Base-by-base conservation (phyloP, 1,284 basidiomycete species). In the Irpex rosettiformis region DNA sequence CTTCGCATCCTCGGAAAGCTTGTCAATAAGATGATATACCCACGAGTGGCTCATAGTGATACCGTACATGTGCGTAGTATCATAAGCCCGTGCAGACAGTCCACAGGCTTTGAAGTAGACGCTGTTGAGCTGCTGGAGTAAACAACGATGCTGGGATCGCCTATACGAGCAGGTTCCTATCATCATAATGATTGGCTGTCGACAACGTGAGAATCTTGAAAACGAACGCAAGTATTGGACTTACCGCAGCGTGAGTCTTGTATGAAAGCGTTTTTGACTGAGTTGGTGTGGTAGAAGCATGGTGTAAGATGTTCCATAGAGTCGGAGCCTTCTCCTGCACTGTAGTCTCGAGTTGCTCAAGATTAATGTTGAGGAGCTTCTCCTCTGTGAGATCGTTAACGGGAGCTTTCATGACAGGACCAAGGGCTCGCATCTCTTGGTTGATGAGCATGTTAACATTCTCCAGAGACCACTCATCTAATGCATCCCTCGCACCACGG, bases 31-130 rank as follows among this genome's bases (percentile, higher is more conserved):
- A 18, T 58, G 10, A 10, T 58, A 57, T 2, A 67, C 62, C 69
- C 69, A 71, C 52, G 65, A 66, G 37, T 68, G 64, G 55, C 69
- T 69, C 71, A 73, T 72, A 0, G 65, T 66, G 40, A 73, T 40
- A 0, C 68, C 67, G 1, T 70, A 52, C 1, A 63, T 54, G 55
- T 69, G 66, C 0, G 73, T 61, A 0, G 67, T 65, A 55, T 72
- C 68, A 42, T 69, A 66, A 4, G 62, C 65, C 22, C 67, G 66
- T 2, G 70, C 64, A 0, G 69, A 55, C 0, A 69, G 43, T 2
- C 68, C 67, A 21, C 65, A 59, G 6, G 67, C 61, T 49, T 70
- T 69, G 58, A 72, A 61, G 47, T 68, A 72, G 1, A 70, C 62
- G 0, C 72, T 65, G 10, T 70, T 62, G 1, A 74, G 45, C 58